Conservation (phyloP, 352 stramenopile species). For the Blastocystis sp. region DNA sequence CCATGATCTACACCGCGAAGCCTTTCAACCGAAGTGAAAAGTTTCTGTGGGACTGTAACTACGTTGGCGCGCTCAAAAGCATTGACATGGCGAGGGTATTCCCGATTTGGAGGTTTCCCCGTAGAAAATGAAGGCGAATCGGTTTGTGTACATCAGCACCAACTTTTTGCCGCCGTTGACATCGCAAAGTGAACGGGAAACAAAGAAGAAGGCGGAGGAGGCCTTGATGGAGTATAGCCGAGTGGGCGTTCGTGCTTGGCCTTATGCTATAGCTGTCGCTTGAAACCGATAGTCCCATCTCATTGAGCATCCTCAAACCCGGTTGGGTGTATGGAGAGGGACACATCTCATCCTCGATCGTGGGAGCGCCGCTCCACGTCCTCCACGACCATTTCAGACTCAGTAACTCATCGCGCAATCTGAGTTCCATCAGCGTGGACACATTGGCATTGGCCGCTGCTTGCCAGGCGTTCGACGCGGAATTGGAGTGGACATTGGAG, state of each 20-base stretch:
- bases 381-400: not conserved
- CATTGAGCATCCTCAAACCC: slow-evolving; percentile 56
- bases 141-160: slow-evolving; percentile 52
- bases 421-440: slow-evolving; percentile 47
- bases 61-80: slow-evolving; percentile 54
- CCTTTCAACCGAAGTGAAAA: slow-evolving; percentile 18
- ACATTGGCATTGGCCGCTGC: slow-evolving; percentile 41
- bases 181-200: slow-evolving; percentile 14
- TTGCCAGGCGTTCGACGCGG: slow-evolving; percentile 38
- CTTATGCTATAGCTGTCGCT: slow-evolving; percentile 22
- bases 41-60: slow-evolving; percentile 60
- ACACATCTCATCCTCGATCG: slow-evolving; percentile 22
- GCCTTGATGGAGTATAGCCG: slow-evolving; percentile 41
- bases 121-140: slow-evolving; percentile 67
- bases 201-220: slow-evolving; percentile 60
- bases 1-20: slow-evolving; percentile 52
- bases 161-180: slow-evolving; percentile 55
- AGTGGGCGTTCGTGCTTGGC: not conserved
- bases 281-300: slow-evolving; percentile 47
- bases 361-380: slow-evolving; percentile 13
- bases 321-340: slow-evolving; percentile 51
- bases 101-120: not conserved
- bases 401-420: not conserved
- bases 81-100: slow-evolving; percentile 59
- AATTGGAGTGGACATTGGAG: not conserved